Conservation (phyloP, 1,284 basidiomycete genomes). For the Trichosporon ovoides region DNA sequence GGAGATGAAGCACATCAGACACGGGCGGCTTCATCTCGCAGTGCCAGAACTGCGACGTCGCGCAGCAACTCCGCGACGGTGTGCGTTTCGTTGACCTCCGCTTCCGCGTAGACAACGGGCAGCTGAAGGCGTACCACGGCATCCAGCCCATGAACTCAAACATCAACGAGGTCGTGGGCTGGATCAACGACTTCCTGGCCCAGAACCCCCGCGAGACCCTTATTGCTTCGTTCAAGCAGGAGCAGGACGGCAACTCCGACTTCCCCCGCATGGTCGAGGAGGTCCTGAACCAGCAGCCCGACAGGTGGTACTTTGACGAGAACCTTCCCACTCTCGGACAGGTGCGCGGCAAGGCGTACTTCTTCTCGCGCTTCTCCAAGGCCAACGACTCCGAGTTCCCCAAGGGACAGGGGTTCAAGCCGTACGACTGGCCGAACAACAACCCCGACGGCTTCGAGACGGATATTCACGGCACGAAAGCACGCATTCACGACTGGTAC, state of each 20-base stretch:
- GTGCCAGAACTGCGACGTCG: constrained; percentile 43
- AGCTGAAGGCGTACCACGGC: constrained; percentile 66
- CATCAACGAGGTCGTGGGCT: constrained; percentile 56
- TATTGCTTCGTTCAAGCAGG: constrained; percentile 80
- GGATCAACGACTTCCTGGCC: constrained; percentile 61
- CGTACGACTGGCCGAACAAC: constrained; percentile 74
- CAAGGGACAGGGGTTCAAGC: constrained; percentile 65
- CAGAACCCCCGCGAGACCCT: constrained; percentile 63
- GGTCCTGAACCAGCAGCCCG: constrained; percentile 58
- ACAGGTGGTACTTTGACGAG: constrained; percentile 75
- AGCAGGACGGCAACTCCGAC: constrained; percentile 50
- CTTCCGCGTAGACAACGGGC: constrained; percentile 60
- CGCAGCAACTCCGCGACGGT: constrained; percentile 49
- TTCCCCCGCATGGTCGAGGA: constrained; percentile 66
- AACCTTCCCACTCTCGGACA: constrained; percentile 70
- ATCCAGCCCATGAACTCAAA: constrained; percentile 62
- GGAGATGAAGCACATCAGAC: no score
- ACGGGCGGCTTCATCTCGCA: constrained; percentile 34
- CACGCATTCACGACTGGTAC: constrained; percentile 73
- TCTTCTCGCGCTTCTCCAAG: constrained; percentile 67
- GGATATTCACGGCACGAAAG: constrained; percentile 55
- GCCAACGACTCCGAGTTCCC: constrained; percentile 54
- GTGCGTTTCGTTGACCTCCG: constrained; percentile 77
- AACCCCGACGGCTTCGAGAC: constrained; percentile 64
- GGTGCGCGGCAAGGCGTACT: constrained; percentile 70